Conservation (phyloP, 139 green algal genomes). For the Chlamydomonas eustigma region DNA sequence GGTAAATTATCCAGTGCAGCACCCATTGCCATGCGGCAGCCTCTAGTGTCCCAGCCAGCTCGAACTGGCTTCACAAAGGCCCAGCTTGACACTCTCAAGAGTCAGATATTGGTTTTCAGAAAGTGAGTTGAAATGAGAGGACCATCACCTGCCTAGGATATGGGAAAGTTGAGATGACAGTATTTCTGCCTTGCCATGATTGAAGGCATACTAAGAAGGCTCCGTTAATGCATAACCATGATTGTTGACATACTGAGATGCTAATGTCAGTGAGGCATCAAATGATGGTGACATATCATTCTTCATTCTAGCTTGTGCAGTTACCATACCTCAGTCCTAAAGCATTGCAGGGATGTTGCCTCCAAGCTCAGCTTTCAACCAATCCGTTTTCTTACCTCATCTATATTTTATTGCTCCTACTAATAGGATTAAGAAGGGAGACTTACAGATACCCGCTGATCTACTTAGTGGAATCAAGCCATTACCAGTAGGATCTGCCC, state of each 20-base stretch:
- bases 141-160: background rate
- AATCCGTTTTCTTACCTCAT: background rate
- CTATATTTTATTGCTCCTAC: background rate
- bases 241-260: background rate
- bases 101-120: slow-evolving; percentile 3
- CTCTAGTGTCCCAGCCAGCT: no score
- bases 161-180: background rate
- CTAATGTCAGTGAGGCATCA: background rate
- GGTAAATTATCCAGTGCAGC: no score
- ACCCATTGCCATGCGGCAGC: no score
- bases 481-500: background rate
- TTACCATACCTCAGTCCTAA: no score
- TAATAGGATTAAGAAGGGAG: background rate
- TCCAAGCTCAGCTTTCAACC: background rate
- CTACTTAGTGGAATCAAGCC: background rate
- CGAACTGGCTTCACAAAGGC: slow-evolving; percentile 14
- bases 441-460: background rate
- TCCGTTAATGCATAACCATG: no score
- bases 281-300: background rate
- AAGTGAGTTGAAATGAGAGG: background rate
- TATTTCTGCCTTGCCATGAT: background rate
- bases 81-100: slow-evolving; percentile 7
- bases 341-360: no score
- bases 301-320: no score
- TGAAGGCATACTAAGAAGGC: no score